Evolutionary conservation across 1,284 basidiomycete species (phyloP).

Genomic region (Anthracocystis panici-leucophaei): DNA sequence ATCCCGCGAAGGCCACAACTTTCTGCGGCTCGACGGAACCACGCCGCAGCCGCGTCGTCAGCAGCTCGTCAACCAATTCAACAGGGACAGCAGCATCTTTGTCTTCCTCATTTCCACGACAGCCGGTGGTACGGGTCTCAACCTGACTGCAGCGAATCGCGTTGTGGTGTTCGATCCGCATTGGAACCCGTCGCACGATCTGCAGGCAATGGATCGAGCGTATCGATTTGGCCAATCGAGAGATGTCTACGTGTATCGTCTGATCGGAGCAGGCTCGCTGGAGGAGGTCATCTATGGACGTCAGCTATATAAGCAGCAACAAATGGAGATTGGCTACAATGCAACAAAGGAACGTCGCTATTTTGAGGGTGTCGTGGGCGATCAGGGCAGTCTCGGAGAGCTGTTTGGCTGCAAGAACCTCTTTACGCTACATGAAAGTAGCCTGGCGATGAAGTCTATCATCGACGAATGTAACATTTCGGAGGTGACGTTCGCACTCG

Average conservation of each 20-base stretch:
- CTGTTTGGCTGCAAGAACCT: constrained; percentile 85
- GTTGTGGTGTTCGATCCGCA: constrained; percentile 88
- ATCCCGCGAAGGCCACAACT: constrained; percentile 76
- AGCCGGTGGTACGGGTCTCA: constrained; percentile 80
- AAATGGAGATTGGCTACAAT: constrained; percentile 83
- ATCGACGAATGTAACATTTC: constrained; percentile 57
- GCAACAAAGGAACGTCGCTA: constrained; percentile 73
- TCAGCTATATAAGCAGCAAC: constrained; percentile 89
- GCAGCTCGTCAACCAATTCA: constrained; percentile 81
- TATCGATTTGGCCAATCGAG: constrained; percentile 71
- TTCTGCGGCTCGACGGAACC: constrained; percentile 80
- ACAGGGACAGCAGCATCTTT: constrained; percentile 79
- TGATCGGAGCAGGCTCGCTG: constrained; percentile 56
- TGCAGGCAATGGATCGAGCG: constrained; percentile 86
- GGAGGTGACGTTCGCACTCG: constrained; percentile 40
- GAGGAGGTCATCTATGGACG: constrained; percentile 77
- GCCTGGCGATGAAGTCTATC: constrained; percentile 47
- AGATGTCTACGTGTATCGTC: constrained; percentile 56
- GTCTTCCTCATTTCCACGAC: constrained; percentile 88
- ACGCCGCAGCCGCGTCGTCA: constrained; percentile 69
- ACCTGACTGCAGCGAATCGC: constrained; percentile 88
- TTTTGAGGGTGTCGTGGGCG: constrained; percentile 83
- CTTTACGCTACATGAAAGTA: constrained; percentile 80
- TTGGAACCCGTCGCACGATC: constrained; percentile 85
- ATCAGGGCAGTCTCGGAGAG: constrained; percentile 79